Conservation (phyloP, 495 filamentous ascomycete genomes). For the Pseudotulostoma volvatum region DNA sequence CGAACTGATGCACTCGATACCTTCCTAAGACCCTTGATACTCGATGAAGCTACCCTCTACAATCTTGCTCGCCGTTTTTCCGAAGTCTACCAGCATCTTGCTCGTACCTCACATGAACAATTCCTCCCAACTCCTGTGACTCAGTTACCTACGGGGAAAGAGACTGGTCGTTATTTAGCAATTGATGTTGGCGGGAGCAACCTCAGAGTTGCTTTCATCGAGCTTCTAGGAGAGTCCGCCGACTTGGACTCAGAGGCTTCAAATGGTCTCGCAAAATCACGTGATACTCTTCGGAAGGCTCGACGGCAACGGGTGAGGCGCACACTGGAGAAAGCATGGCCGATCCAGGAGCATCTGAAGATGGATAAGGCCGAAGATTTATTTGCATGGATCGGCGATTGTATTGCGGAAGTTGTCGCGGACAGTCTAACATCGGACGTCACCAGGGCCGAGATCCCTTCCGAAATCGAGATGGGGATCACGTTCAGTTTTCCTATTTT, state of each 20-base stretch:
- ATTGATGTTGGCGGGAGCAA: slow-evolving; percentile 77
- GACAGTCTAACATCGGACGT: slow-evolving; percentile 31
- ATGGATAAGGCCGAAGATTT: slow-evolving; percentile 57
- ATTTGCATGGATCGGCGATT: slow-evolving; percentile 65
- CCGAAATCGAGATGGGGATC: slow-evolving; percentile 57
- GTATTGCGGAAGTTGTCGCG: slow-evolving; percentile 55
- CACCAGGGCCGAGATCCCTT: slow-evolving; percentile 26
- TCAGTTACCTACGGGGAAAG: slow-evolving; percentile 44
- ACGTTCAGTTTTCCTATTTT: slow-evolving; percentile 80
- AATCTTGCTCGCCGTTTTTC: slow-evolving; percentile 45
- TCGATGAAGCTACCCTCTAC: slow-evolving; percentile 34
- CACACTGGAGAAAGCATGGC: slow-evolving; percentile 56
- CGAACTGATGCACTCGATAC: slow-evolving; percentile 20
- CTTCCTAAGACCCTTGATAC: slow-evolving; percentile 22
- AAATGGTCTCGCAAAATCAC: slow-evolving; percentile 12
- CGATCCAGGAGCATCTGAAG: slow-evolving; percentile 64
- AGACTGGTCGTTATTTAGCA: slow-evolving; percentile 53
- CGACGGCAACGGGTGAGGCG: slow-evolving; percentile 37
- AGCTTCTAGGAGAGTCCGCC: slow-evolving; percentile 38
- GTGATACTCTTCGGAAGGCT: slow-evolving; percentile 28
- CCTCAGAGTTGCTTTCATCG: slow-evolving; percentile 61
- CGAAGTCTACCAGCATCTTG: slow-evolving; percentile 43
- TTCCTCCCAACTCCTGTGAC: slow-evolving; percentile 71
- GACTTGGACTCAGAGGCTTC: slow-evolving; percentile 12
- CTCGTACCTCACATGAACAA: slow-evolving; percentile 48